These are phyloP conservation scores for Microstegium vimineum DNA, from an alignment of 176 grass and related monocot genomes.

Conservation along the genomic window DNA sequence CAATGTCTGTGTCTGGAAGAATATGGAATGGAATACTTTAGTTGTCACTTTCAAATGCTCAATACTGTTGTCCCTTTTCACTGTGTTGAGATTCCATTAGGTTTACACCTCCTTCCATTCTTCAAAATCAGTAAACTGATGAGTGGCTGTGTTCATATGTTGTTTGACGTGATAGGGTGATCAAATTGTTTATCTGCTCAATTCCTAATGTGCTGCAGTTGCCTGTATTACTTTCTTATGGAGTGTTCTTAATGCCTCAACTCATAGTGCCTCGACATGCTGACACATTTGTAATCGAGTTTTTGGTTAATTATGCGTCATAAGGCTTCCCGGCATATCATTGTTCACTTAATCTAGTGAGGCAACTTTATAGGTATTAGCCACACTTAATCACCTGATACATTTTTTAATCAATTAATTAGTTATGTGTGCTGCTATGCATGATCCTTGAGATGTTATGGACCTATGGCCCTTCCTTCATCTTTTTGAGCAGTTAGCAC, in stretches of 20 bases:
- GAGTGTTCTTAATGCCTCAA: neutral
- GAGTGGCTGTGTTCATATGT: neutral
- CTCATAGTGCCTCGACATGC: neutral
- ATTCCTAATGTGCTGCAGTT: neutral
- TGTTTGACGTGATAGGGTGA: neutral
- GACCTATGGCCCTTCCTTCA: neutral
- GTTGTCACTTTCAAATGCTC: neutral
- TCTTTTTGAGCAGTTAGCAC: neutral
- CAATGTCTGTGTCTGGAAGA: conserved; percentile 20
- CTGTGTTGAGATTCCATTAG: neutral
- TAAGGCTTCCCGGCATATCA: neutral
- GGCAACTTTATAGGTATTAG: neutral
- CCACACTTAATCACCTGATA: neutral
- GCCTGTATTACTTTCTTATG: neutral
- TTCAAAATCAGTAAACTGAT: neutral
- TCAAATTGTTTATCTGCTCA: neutral
- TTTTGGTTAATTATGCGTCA: neutral
- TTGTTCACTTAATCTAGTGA: neutral
- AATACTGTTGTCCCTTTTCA: neutral
- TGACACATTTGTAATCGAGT: neutral
- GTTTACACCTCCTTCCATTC: neutral
- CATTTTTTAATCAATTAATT: neutral
- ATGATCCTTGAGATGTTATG: neutral
- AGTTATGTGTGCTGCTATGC: neutral
- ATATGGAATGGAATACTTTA: conserved; percentile 8